Evolutionary conservation across 2,329 filamentous ascomycete species (phyloP).

Genomic region (Alternaria atra): DNA sequence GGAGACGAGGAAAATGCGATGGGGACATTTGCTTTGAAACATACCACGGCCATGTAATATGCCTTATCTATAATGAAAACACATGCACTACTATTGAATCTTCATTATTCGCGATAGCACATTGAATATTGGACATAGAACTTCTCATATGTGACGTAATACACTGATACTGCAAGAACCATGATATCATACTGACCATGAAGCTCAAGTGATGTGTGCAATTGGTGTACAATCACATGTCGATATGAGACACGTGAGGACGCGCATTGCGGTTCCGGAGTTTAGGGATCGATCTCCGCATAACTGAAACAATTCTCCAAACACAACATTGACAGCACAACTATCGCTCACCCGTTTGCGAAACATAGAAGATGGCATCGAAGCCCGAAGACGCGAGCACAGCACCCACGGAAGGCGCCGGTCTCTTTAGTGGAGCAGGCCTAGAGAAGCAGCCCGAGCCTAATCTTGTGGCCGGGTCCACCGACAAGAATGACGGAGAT

Average conservation of each 20-base stretch:
- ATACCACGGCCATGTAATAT: neutral
- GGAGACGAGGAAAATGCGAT: neutral
- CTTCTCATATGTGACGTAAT: neutral
- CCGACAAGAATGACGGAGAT: slow-evolving; percentile 27
- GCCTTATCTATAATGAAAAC: neutral
- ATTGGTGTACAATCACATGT: neutral
- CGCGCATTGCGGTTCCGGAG: slow-evolving; percentile 19
- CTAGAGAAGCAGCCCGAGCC: slow-evolving; percentile 29
- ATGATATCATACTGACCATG: neutral
- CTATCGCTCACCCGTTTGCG: neutral
- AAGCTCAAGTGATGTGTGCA: neutral
- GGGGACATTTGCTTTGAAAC: neutral
- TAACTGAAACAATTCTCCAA: slow-evolving; percentile 11
- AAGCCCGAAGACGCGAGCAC: slow-evolving; percentile 27
- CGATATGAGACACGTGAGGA: neutral
- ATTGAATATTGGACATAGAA: neutral
- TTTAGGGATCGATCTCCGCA: slow-evolving; percentile 16
- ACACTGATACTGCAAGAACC: neutral
- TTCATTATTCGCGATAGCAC: neutral
- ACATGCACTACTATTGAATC: neutral
- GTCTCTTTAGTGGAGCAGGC: slow-evolving; percentile 11
- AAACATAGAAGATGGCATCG: slow-evolving; percentile 23
- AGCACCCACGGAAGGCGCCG: slow-evolving; percentile 25
- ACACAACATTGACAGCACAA: slow-evolving; percentile 8
- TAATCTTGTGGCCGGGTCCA: slow-evolving; percentile 19